Evolutionary conservation across 768 basidiomycete genomes (phyloP).

Genomic region (Suillus discolor): DNA sequence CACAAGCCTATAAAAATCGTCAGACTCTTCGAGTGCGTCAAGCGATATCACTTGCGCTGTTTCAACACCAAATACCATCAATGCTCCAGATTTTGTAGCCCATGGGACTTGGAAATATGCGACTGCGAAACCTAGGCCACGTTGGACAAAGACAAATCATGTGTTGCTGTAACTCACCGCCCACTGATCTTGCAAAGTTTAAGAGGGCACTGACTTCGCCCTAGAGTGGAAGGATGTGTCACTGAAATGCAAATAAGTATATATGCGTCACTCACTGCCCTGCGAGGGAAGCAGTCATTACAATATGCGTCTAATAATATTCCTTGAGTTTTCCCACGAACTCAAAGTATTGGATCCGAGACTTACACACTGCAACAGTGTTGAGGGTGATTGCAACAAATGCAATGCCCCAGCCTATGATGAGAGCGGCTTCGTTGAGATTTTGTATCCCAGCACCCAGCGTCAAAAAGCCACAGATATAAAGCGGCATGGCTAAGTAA

Average conservation of each 20-base stretch:
- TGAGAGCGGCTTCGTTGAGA: conserved; percentile 28
- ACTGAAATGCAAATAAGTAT: not conserved
- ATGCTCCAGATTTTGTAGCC: conserved; percentile 36
- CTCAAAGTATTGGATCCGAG: not conserved
- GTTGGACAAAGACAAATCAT: not conserved
- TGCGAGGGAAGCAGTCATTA: conserved; percentile 40
- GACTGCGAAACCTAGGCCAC: conserved; percentile 34
- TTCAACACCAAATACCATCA: conserved; percentile 40
- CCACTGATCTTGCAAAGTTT: conserved; percentile 40
- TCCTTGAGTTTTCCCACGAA: not conserved
- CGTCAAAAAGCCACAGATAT: conserved; percentile 42
- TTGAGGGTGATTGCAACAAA: conserved; percentile 38
- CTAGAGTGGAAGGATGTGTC: not conserved
- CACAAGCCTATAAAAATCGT: conserved; percentile 26
- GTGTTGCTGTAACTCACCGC: conserved; percentile 23
- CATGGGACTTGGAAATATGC: conserved; percentile 45
- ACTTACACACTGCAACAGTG: conserved; percentile 43
- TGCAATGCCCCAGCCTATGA: conserved; percentile 50
- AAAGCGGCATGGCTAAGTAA: conserved; percentile 44
- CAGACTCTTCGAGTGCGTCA: not conserved
- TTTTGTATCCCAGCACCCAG: conserved; percentile 42
- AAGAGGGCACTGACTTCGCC: conserved; percentile 44
- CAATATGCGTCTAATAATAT: conserved; percentile 36
- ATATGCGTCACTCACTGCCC: conserved; percentile 21
- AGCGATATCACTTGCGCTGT: conserved; percentile 32